phyloP scores from a whole-genome alignment of 352 stramenopile species.

The Globisporangium nodosum region DNA sequence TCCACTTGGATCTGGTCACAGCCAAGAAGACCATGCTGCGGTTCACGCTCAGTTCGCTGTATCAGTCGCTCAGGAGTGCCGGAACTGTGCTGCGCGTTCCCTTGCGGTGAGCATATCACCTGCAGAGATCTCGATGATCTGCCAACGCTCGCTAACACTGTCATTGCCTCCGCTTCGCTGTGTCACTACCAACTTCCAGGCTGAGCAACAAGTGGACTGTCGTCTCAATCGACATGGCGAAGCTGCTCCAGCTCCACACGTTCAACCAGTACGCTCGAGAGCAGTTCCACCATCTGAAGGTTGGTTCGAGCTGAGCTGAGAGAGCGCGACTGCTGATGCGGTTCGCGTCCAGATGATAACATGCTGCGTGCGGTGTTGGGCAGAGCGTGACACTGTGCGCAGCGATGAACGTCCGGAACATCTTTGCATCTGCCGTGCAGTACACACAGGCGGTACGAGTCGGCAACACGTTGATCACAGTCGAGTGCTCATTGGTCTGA shows the following conservation, averaged over 20 bases:
- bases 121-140: no score
- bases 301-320: conserved; percentile 3
- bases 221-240: conserved; percentile 55
- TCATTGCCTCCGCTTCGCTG: neutral
- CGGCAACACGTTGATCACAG: no score
- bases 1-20: conserved; percentile 70
- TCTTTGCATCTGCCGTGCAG: conserved; percentile 46
- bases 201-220: conserved; percentile 53
- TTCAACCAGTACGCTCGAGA: conserved; percentile 70
- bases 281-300: conserved; percentile 58
- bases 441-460: conserved; percentile 38
- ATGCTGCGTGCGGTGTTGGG: neutral
- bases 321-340: neutral
- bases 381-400: conserved; percentile 59
- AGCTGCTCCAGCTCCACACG: conserved; percentile 55
- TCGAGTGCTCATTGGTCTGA: neutral
- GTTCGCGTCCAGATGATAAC: neutral
- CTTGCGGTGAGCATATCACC: conserved; percentile 21
- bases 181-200: conserved; percentile 10
- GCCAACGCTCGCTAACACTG: neutral
- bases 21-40: conserved; percentile 59
- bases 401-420: conserved; percentile 59
- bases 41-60: conserved; percentile 74
- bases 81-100: conserved; percentile 59
- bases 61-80: conserved; percentile 40